These are phyloP conservation scores for Stentor roeselii DNA, from an alignment of 73 alveolate genomes.

Conservation along the genomic window DNA sequence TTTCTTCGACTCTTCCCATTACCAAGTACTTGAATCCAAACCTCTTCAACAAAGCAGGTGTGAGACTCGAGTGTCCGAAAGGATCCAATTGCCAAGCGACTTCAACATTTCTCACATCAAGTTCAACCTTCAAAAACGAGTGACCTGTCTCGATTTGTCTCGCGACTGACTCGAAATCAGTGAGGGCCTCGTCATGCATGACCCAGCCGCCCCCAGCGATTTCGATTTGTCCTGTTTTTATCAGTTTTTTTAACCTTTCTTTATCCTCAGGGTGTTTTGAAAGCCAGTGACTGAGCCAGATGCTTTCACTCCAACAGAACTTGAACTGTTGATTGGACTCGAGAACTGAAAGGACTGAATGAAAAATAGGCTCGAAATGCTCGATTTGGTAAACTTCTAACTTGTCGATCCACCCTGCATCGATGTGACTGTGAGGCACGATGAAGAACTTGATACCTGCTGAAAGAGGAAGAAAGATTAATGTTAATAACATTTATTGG, in stretches of 20 bases:
- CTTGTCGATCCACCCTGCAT: neutral
- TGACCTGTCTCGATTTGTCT: conserved; percentile 23
- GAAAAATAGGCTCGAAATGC: neutral
- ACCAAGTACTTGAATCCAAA: conserved; percentile 13
- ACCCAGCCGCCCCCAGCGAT: conserved; percentile 91
- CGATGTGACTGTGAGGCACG: conserved; percentile 17
- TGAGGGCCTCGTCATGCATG: conserved; percentile 89
- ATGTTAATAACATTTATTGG: no score
- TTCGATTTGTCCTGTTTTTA: conserved; percentile 48
- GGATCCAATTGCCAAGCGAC: conserved; percentile 24
- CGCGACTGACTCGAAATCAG: conserved; percentile 56
- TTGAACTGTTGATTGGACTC: neutral
- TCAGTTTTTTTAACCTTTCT: neutral
- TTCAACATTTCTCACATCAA: neutral
- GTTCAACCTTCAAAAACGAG: neutral
- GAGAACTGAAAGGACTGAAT: neutral
- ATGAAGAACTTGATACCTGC: neutral
- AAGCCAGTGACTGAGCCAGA: neutral
- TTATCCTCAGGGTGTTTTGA: neutral
- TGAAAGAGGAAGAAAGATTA: no score
- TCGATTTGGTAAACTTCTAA: neutral
- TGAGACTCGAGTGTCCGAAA: neutral
- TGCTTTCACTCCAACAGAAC: neutral
- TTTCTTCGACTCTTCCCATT: neutral
- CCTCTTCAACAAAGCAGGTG: conserved; percentile 3